Conservation (phyloP, 2,329 filamentous ascomycete genomes). For the Fusarium dlaminii region DNA sequence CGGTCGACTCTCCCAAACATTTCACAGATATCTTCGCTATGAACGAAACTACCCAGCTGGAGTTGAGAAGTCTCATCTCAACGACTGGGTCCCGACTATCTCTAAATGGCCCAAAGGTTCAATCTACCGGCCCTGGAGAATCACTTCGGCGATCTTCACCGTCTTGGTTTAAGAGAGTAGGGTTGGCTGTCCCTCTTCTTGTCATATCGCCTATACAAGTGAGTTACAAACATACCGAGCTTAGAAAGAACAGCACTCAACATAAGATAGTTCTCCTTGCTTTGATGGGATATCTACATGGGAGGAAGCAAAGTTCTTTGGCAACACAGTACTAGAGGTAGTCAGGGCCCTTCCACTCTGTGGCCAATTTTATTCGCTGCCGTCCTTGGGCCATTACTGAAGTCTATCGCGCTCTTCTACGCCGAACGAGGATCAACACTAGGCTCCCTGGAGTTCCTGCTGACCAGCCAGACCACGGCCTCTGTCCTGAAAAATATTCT, state of each 20-base stretch:
- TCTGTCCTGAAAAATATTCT: background rate
- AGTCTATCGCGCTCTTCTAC: background rate
- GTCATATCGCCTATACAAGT: background rate
- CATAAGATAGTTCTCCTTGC: background rate
- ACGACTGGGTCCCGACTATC: fast-evolving
- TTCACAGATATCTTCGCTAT: background rate
- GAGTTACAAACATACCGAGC: background rate
- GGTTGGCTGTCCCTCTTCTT: background rate
- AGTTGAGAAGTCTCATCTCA: background rate
- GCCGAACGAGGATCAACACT: background rate
- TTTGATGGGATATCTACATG: background rate
- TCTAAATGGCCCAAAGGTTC: too few relatives aligned
- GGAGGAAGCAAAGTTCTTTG: background rate
- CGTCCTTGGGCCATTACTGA: background rate
- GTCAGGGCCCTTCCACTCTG: background rate
- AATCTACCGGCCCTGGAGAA: too few relatives aligned
- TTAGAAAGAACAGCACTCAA: too few relatives aligned
- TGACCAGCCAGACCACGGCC: background rate
- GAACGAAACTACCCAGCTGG: background rate
- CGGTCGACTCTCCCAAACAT: too few relatives aligned
- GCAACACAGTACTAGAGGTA: background rate
- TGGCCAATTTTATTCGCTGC: constrained; percentile 20
- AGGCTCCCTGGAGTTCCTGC: background rate
- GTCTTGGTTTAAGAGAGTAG: background rate
- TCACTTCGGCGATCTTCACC: background rate